phyloP scores from a whole-genome alignment of 306 rosid genomes.

The Prunus kanzakura region DNA sequence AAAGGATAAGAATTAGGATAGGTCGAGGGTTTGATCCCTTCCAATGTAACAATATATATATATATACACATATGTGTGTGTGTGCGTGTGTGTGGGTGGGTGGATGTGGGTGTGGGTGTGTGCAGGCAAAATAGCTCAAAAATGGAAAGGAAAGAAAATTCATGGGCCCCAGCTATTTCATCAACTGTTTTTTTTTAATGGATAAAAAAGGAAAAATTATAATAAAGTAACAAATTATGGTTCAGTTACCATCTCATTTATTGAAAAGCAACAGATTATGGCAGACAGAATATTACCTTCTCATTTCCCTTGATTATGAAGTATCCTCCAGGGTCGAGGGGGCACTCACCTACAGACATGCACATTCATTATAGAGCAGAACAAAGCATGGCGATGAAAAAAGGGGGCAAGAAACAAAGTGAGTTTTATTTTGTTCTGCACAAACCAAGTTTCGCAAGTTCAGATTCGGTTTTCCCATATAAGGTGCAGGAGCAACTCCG shows the following conservation, averaged over 20 bases:
- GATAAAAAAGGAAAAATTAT: too few species aligned
- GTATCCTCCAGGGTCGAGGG: constrained; percentile 97
- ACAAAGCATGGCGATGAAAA: neutral
- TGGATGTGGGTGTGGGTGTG: too few species aligned
- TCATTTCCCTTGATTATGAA: constrained; percentile 89
- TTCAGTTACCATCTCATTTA: too few species aligned
- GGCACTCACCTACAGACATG: constrained; percentile 72
- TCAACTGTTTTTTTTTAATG: neutral
- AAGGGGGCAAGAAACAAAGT: neutral
- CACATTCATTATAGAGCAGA: constrained; percentile 5
- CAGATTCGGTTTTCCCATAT: constrained; percentile 70
- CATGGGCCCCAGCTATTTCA: neutral
- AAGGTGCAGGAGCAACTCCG: constrained; percentile 75
- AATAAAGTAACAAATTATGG: too few species aligned
- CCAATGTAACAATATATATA: too few species aligned
- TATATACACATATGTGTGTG: too few species aligned
- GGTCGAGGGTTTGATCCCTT: too few species aligned
- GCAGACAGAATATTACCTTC: constrained; percentile 55
- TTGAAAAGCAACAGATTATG: neutral
- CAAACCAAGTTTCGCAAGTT: constrained; percentile 86
- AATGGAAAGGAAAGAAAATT: neutral
- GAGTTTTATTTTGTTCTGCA: constrained; percentile 5
- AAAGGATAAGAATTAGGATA: too few species aligned
- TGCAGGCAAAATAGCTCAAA: neutral
- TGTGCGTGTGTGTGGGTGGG: too few species aligned